A percentile compares a stretch with the other conserved stretches of the same genome.
phyloP scores from a whole-genome alignment of 2,329 filamentous ascomycete genomes.

The Capronia americana region DNA sequence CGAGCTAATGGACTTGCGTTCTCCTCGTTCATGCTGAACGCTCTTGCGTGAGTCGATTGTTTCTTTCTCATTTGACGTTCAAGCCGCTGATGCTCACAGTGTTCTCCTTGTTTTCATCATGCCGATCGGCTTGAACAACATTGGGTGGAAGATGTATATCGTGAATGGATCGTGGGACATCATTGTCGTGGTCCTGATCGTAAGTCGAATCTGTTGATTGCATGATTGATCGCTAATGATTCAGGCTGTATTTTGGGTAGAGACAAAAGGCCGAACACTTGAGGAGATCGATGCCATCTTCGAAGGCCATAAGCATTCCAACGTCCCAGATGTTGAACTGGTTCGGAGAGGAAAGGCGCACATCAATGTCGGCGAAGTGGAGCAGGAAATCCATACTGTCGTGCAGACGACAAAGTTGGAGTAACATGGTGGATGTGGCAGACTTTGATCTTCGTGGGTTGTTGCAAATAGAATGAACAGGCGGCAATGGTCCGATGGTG shows the following conservation, averaged over 20 bases:
- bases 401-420: conserved; percentile 18
- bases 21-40: conserved; percentile 19
- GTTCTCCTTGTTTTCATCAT: conserved; percentile 17
- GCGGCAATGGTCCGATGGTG: not conserved
- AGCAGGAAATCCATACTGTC: conserved; percentile 10
- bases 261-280: conserved; percentile 42
- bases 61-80: conserved; percentile 34
- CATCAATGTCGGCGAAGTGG: conserved; percentile 7
- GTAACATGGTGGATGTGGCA: not conserved
- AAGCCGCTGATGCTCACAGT: not conserved
- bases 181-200: conserved; percentile 49
- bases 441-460: not conserved
- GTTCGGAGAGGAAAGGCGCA: conserved; percentile 14
- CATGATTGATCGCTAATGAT: not conserved
- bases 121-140: conserved; percentile 51
- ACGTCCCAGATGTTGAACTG: conserved; percentile 19
- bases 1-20: conserved; percentile 42
- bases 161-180: conserved; percentile 56
- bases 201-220: not conserved
- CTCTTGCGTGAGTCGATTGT: conserved; percentile 10
- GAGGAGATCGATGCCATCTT: conserved; percentile 40
- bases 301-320: conserved; percentile 19
- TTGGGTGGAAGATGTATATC: conserved; percentile 58
- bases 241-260: conserved; percentile 27
- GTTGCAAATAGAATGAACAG: not conserved